These are phyloP conservation scores for Tremella mesenterica DNA, from an alignment of 768 basidiomycete genomes.

Conservation along the genomic window DNA sequence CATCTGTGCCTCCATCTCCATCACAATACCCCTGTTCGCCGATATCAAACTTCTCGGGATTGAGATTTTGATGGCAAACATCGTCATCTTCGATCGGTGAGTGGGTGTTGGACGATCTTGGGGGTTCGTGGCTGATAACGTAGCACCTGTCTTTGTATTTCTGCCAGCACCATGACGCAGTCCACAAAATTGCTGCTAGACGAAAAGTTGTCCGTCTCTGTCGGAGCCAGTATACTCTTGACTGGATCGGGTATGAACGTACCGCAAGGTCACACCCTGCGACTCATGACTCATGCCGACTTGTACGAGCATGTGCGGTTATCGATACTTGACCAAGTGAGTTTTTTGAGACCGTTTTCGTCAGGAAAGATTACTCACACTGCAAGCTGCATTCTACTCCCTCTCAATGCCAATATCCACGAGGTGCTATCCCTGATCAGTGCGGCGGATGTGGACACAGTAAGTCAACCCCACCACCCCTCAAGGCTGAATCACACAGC, in stretches of 20 bases:
- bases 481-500: background rate
- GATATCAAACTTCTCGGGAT: no score
- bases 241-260: background rate
- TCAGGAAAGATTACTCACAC: no score
- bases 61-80: no score
- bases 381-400: background rate
- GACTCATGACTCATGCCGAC: background rate
- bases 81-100: no score
- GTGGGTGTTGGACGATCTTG: no score
- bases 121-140: no score
- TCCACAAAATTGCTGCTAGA: background rate
- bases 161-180: background rate
- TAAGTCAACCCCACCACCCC: no score
- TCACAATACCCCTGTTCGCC: no score
- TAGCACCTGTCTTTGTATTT: background rate
- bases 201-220: background rate
- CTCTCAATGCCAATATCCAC: background rate
- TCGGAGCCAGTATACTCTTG: no score
- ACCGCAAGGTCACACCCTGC: background rate
- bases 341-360: no score
- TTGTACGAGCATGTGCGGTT: background rate
- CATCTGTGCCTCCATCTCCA: no score
- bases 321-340: background rate
- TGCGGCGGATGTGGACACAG: background rate
- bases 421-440: background rate